phyloP scores from a whole-genome alignment of 2,329 filamentous ascomycete species.

The Tolypocladium sp. region DNA sequence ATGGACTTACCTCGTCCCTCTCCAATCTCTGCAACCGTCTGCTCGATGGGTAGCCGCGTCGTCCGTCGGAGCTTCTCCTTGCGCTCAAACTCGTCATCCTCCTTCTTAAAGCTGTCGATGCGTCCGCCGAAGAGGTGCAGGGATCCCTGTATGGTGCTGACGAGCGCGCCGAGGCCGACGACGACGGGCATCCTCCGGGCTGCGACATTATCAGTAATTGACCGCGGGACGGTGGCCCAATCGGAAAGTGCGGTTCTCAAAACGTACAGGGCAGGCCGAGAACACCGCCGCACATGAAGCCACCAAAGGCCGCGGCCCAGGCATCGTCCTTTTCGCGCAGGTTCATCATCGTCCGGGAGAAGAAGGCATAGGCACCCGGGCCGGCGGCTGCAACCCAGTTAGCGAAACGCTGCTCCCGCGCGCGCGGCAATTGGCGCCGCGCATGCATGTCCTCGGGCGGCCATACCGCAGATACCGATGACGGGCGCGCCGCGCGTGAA shows the following conservation, averaged over 20 bases:
- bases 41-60: slow-evolving; percentile 64
- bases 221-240: background rate
- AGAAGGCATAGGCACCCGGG: slow-evolving; percentile 71
- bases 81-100: slow-evolving; percentile 63
- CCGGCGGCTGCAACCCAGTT: slow-evolving; percentile 31
- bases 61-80: slow-evolving; percentile 68
- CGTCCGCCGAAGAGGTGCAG: slow-evolving; percentile 63
- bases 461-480: slow-evolving; percentile 42
- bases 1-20: slow-evolving; percentile 69
- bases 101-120: slow-evolving; percentile 39
- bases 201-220: slow-evolving; percentile 7
- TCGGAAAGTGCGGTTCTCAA: background rate
- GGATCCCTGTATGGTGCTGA: slow-evolving; percentile 49
- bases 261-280: slow-evolving; percentile 65
- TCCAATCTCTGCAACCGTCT: slow-evolving; percentile 73
- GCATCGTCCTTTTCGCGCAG: slow-evolving; percentile 75
- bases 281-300: slow-evolving; percentile 65
- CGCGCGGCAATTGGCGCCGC: background rate
- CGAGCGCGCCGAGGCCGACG: slow-evolving; percentile 53
- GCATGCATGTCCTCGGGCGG: background rate
- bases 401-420: background rate
- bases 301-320: slow-evolving; percentile 65
- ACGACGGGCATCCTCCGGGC: slow-evolving; percentile 55
- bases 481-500: slow-evolving; percentile 71
- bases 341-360: slow-evolving; percentile 69